These are phyloP conservation scores for Neopestalotiopsis rosae DNA, from an alignment of 2,329 filamentous ascomycete genomes.

Conservation along the genomic window DNA sequence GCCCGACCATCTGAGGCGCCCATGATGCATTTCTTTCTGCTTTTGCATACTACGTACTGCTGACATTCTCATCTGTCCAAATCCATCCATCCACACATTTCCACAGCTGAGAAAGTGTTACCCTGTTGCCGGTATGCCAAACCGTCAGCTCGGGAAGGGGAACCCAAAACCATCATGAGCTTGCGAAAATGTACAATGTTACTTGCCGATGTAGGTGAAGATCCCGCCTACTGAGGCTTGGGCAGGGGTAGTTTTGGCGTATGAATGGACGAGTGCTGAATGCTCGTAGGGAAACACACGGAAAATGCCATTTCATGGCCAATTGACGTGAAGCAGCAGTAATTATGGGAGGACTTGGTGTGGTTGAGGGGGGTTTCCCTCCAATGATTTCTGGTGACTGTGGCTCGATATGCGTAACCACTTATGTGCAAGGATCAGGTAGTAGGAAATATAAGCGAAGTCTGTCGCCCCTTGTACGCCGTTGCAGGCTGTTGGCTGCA, in stretches of 20 bases:
- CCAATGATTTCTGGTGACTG: background rate
- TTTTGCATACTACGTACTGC: too few relatives aligned
- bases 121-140: background rate
- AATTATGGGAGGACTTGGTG: background rate
- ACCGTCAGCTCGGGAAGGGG: background rate
- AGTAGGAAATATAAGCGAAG: background rate
- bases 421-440: background rate
- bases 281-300: too few relatives aligned
- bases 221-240: background rate
- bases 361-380: background rate
- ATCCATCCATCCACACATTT: background rate
- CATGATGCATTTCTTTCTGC: too few relatives aligned
- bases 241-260: too few relatives aligned
- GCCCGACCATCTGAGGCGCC: too few relatives aligned
- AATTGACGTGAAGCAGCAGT: background rate
- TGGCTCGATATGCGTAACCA: background rate
- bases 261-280: too few relatives aligned
- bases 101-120: background rate
- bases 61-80: too few relatives aligned
- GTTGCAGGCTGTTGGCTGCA: background rate
- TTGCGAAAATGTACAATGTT: background rate
- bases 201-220: background rate
- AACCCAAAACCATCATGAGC: background rate
- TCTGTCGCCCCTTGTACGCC: background rate
- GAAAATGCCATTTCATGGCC: background rate